Base-by-base conservation (phyloP, 192 early-diverging fungal species). In the Backusella circina region DNA sequence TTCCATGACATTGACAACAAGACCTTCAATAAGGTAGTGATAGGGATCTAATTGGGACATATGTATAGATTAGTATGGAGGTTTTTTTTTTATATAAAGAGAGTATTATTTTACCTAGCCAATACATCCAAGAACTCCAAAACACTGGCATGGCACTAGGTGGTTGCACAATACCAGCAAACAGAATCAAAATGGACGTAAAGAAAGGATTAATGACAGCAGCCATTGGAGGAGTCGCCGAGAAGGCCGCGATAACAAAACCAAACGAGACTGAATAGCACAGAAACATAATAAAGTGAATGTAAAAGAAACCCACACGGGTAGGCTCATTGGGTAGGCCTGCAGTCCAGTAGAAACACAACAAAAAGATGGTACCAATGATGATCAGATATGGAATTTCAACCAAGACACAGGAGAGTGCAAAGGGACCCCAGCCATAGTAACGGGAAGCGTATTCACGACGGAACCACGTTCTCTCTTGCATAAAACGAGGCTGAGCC, bases 101-200 rank as follows among this genome's bases (percentile, higher is more conserved):
- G 21, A 37, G 7, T 37, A 37, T 2, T 2, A 9, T 37, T 50
- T 50, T 54, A 54, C 51, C 51, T 57, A 67, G 33, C 85, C 85
- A 86, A 77, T 92, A 92, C 85, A 92, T 86, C 84, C 87, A 90
- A 0, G 76, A 73, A 65, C 84, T 82, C 89, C 91, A 92, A 77
- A 92, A 89, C 44, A 70, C 65, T n/a, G 88, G 85, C 82, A 92
- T 86, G n/a, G 79, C 75, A 51, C 76, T 47, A 28, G 88, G 85
- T 9, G 90, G 86, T 36, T 86, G 85, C n/a, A 88, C 80, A 74
- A 91, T 86, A 84, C 90, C 90, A 74, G 82, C 84, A 82, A 90
- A 89, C 66, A 91, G 82, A n/a, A 80, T 84, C 39, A 89, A 80
- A 70, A 89, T 83, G 30, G 88, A 78, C 26, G 84, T 85, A 67